Percentiles rank a stretch among this genome's conserved stretches.
phyloP scores from a whole-genome alignment of 2,329 filamentous ascomycete species.

The Penicillium sp. region DNA sequence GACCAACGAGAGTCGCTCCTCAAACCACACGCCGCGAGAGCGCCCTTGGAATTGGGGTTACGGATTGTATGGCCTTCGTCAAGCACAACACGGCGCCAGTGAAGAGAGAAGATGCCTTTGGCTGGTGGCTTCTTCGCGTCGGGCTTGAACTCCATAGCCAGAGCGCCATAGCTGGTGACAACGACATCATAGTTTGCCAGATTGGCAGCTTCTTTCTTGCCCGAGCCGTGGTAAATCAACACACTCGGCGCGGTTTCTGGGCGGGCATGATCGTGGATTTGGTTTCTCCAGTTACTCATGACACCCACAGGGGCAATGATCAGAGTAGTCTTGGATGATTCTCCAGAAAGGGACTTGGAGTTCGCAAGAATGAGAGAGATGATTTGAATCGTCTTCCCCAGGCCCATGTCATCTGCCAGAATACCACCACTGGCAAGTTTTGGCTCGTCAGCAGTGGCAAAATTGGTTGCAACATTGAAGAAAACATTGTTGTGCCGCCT shows the following conservation, averaged over 20 bases:
- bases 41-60: constrained; percentile 72
- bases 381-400: constrained; percentile 85
- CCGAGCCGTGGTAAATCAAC: constrained; percentile 71
- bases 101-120: constrained; percentile 61
- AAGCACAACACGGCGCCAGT: constrained; percentile 77
- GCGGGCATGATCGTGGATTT: constrained; percentile 72
- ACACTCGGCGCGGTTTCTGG: constrained; percentile 64
- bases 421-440: constrained; percentile 76
- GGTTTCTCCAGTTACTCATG: constrained; percentile 87
- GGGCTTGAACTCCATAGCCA: constrained; percentile 65
- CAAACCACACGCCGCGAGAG: constrained; percentile 67
- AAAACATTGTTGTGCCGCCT: constrained; percentile 57
- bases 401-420: constrained; percentile 87
- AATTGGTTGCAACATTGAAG: constrained; percentile 72
- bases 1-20: constrained; percentile 75
- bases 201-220: constrained; percentile 59
- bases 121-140: constrained; percentile 47
- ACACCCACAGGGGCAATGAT: constrained; percentile 82
- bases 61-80: constrained; percentile 84
- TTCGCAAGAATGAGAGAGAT: constrained; percentile 75
- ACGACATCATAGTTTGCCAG: constrained; percentile 72
- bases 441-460: constrained; percentile 59
- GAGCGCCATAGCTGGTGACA: constrained; percentile 79
- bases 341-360: constrained; percentile 41
- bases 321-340: constrained; percentile 64